Conservation (phyloP, 768 basidiomycete species). For the Boletellus ananas region DNA sequence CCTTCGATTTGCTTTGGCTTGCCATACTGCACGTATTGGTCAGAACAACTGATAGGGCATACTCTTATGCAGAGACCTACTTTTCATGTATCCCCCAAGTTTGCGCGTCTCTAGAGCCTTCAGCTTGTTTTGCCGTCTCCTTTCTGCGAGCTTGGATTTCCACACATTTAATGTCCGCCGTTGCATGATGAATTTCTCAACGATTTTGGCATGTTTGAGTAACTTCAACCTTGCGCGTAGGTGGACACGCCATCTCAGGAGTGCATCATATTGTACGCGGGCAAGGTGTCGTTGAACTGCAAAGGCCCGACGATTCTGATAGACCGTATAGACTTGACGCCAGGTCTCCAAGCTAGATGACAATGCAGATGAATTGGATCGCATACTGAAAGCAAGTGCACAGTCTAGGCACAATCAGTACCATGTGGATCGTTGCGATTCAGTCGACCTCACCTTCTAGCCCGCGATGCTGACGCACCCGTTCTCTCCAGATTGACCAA, state of each 20-base stretch:
- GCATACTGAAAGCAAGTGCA: slow-evolving; percentile 48
- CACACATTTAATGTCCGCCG: slow-evolving; percentile 48
- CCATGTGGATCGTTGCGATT: background rate
- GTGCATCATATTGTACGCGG: slow-evolving; percentile 39
- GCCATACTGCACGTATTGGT: slow-evolving; percentile 43
- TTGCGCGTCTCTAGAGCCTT: slow-evolving; percentile 40
- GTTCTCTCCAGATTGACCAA: slow-evolving; percentile 50
- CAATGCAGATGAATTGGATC: slow-evolving; percentile 39
- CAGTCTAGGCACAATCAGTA: slow-evolving; percentile 34
- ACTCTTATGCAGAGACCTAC: slow-evolving; percentile 28
- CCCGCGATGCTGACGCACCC: slow-evolving; percentile 36
- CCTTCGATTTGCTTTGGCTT: slow-evolving; percentile 34
- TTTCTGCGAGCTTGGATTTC: slow-evolving; percentile 44
- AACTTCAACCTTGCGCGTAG: slow-evolving; percentile 48
- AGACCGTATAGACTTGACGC: slow-evolving; percentile 39
- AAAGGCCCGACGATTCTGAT: slow-evolving; percentile 44
- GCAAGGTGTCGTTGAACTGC: slow-evolving; percentile 41
- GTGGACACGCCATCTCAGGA: slow-evolving; percentile 54
- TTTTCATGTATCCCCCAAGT: slow-evolving; percentile 27
- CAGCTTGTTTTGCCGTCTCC: slow-evolving; percentile 42
- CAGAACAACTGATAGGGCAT: slow-evolving; percentile 2
- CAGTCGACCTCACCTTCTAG: slow-evolving; percentile 44
- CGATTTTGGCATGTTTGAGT: slow-evolving; percentile 51
- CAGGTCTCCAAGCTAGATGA: slow-evolving; percentile 42
- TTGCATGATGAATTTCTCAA: slow-evolving; percentile 48